Conservation (phyloP, 2,329 filamentous ascomycete species). For the Triangularia verruculosa region DNA sequence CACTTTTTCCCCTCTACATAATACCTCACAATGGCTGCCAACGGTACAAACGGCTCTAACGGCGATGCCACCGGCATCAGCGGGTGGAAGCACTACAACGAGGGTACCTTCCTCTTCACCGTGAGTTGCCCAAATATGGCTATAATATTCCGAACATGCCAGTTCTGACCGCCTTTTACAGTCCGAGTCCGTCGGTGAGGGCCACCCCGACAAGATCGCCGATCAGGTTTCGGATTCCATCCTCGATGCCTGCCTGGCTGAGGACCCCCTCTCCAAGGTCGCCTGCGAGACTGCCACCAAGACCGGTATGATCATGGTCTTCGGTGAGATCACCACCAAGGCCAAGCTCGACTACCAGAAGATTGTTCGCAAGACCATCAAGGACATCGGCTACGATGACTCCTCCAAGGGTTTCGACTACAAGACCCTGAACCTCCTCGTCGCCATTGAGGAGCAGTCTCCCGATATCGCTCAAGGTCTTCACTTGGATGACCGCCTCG, state of each 20-base stretch:
- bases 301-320: constrained; percentile 99
- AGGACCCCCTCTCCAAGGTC: constrained; percentile 97
- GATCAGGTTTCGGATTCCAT: constrained; percentile 98
- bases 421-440: constrained; percentile 98
- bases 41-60: constrained; percentile 47
- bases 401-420: constrained; percentile 99
- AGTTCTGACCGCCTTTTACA: constrained; percentile 33
- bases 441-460: constrained; percentile 99
- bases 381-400: constrained; percentile 98
- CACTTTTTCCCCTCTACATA: constrained; percentile 6
- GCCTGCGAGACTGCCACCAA: constrained; percentile 99
- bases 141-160: not conserved
- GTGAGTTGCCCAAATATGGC: constrained; percentile 41
- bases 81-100: constrained; percentile 50
- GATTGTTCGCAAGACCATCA: constrained; percentile 89
- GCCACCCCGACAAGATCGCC: constrained; percentile 94
- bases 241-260: constrained; percentile 92
- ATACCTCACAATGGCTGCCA: constrained; percentile 50
- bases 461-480: constrained; percentile 99
- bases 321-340: constrained; percentile 98
- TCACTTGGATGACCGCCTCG: constrained; percentile 94
- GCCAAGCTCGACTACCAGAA: constrained; percentile 96
- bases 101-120: constrained; percentile 81
- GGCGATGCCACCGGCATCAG: constrained; percentile 39
- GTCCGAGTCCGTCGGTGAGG: constrained; percentile 87